These are phyloP conservation scores for Claviceps quebecensis DNA, from an alignment of 2,329 filamentous ascomycete species.

Conservation along the genomic window DNA sequence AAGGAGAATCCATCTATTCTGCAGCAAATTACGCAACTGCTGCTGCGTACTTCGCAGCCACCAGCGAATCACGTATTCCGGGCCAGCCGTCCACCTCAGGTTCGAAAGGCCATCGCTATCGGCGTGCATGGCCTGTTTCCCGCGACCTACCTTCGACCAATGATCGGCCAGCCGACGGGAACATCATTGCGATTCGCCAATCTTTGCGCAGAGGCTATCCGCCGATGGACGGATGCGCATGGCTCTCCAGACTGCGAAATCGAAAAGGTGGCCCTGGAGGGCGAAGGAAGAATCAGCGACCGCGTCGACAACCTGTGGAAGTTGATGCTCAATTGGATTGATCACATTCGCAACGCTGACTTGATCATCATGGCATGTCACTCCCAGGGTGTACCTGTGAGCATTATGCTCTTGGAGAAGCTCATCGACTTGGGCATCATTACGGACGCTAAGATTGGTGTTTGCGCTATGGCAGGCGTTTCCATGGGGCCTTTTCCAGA, in stretches of 20 bases:
- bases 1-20: slow-evolving; percentile 56
- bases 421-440: slow-evolving; percentile 83
- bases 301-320: slow-evolving; percentile 90
- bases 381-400: slow-evolving; percentile 88
- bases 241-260: slow-evolving; percentile 67
- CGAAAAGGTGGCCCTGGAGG: slow-evolving; percentile 87
- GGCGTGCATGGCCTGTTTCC: slow-evolving; percentile 93
- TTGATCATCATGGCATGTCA: slow-evolving; percentile 88
- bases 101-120: slow-evolving; percentile 81
- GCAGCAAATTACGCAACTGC: slow-evolving; percentile 47
- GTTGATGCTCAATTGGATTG: slow-evolving; percentile 85
- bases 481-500: slow-evolving; percentile 87
- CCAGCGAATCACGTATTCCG: slow-evolving; percentile 59
- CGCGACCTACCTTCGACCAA: slow-evolving; percentile 69
- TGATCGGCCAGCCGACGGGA: slow-evolving; percentile 88
- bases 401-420: slow-evolving; percentile 83
- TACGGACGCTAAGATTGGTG: slow-evolving; percentile 59
- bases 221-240: slow-evolving; percentile 63
- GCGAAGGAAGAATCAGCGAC: slow-evolving; percentile 82
- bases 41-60: slow-evolving; percentile 40
- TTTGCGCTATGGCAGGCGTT: slow-evolving; percentile 85
- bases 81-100: slow-evolving; percentile 50
- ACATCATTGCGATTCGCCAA: slow-evolving; percentile 90
- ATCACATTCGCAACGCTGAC: slow-evolving; percentile 75
- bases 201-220: slow-evolving; percentile 70